These are phyloP conservation scores for Phytophthora chlamydospora DNA, from an alignment of 352 stramenopile genomes.

Conservation along the genomic window DNA sequence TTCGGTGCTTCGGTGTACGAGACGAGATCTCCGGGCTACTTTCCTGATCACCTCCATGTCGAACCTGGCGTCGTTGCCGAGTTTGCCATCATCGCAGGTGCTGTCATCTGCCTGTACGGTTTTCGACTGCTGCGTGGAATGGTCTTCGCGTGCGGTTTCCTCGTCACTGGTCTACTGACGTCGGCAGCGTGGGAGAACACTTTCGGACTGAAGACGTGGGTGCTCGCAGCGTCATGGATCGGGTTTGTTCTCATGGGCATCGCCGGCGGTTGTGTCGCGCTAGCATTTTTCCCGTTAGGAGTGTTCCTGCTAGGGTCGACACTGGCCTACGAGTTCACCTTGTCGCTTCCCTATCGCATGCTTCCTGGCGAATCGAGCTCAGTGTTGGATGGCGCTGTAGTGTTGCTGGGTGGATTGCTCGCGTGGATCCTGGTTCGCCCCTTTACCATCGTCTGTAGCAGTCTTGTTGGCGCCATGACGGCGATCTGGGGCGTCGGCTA, in stretches of 20 bases:
- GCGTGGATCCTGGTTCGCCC: slow-evolving; percentile 61
- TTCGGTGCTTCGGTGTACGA: slow-evolving; percentile 5
- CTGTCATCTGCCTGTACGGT: slow-evolving; percentile 54
- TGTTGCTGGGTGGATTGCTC: slow-evolving; percentile 46
- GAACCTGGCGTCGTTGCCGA: slow-evolving; percentile 50
- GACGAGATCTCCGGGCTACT: slow-evolving; percentile 16
- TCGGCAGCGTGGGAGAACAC: slow-evolving; percentile 45
- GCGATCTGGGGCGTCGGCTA: slow-evolving; percentile 70
- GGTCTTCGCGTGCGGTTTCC: slow-evolving; percentile 62
- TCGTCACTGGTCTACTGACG: slow-evolving; percentile 52
- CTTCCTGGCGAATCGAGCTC: slow-evolving; percentile 31
- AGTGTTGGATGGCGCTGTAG: slow-evolving; percentile 45
- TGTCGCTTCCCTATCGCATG: slow-evolving; percentile 52
- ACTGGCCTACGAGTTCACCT: slow-evolving; percentile 46
- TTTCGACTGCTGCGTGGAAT: slow-evolving; percentile 54
- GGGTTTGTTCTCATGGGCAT: slow-evolving; percentile 46
- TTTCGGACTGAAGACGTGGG: slow-evolving; percentile 52
- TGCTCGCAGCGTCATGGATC: slow-evolving; percentile 56
- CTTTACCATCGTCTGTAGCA: slow-evolving; percentile 63
- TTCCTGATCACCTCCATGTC: slow-evolving; percentile 43
- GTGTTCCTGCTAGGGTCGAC: slow-evolving; percentile 55
- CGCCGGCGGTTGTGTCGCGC: slow-evolving; percentile 44
- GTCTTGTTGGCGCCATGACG: slow-evolving; percentile 60
- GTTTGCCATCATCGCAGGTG: slow-evolving; percentile 54
- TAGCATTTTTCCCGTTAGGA: slow-evolving; percentile 54